phyloP scores from a whole-genome alignment of 2,329 filamentous ascomycete species.

The Cladophialophora psammophila region DNA sequence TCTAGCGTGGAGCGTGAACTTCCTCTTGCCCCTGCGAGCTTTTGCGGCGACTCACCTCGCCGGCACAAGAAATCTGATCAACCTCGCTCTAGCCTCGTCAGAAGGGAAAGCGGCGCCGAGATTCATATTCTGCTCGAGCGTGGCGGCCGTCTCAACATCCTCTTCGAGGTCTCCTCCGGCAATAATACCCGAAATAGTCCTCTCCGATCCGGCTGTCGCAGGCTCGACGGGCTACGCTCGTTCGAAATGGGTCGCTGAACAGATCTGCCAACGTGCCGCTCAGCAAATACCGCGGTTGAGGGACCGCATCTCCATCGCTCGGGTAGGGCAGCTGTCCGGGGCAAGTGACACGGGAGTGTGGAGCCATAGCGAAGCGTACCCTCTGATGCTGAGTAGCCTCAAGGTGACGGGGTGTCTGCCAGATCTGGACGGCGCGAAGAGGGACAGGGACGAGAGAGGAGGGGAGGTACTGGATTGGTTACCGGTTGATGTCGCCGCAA shows the following conservation, averaged over 20 bases:
- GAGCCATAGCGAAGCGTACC: constrained; percentile 62
- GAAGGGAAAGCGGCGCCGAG: constrained; percentile 37
- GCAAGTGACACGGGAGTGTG: constrained; percentile 58
- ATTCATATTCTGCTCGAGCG: constrained; percentile 62
- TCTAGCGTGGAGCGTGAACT: constrained; percentile 71
- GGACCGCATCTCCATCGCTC: constrained; percentile 52
- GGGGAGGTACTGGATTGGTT: constrained; percentile 54
- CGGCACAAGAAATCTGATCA: constrained; percentile 58
- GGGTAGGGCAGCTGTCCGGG: constrained; percentile 61
- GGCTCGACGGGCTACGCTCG: constrained; percentile 62
- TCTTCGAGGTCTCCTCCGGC: constrained; percentile 11
- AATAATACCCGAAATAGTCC: constrained; percentile 33
- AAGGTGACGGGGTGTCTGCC: constrained; percentile 56
- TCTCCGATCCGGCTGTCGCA: constrained; percentile 38
- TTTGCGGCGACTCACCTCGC: constrained; percentile 64
- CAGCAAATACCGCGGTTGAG: constrained; percentile 36
- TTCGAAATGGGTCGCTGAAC: constrained; percentile 67
- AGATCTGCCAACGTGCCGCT: constrained; percentile 53
- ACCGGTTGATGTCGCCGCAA: constrained; percentile 53
- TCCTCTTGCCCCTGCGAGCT: constrained; percentile 62
- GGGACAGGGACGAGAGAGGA: constrained; percentile 1
- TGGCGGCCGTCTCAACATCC: constrained; percentile 50
- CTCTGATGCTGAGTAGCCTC: constrained; percentile 57
- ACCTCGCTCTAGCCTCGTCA: constrained; percentile 49
- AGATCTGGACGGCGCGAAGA: constrained; percentile 42